Base-by-base conservation (phyloP, 2,329 filamentous ascomycete species). In the Arthrobotrys pseudoclavata region DNA sequence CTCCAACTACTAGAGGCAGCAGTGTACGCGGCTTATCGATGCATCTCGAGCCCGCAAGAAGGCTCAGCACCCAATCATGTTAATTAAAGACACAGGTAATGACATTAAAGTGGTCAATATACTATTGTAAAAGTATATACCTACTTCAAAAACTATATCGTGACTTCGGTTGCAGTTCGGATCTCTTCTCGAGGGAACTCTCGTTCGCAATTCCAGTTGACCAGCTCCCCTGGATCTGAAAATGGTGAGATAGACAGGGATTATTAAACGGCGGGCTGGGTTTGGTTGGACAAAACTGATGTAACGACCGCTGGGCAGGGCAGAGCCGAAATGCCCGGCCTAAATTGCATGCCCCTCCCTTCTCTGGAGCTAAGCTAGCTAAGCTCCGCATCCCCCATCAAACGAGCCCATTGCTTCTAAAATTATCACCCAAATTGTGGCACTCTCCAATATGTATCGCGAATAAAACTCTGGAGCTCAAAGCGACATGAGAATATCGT, bases 391-490 rank as follows among this genome's bases (percentile, higher is more conserved):
- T 34, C 31, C 72, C 47, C 72, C 48, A 40, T 40, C 29, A 62
- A 70, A 70, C 66, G 67, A 76, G 66, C 72, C 72, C 60, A 52
- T 61, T 76, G 66, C 64, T 76, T 62, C 72, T 76, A 76, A 70
- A 76, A 76, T 76, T 76, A 76, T 68, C 72, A 76, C 66, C 20
- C 52, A 15, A n/a, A 61, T 60, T 70, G 72, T 76, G 72, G 72
- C 72, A 76, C 72, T 76, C 66, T 62, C 40, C 40, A 57, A 60
- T 48, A 37, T 26, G 24, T 53, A 52, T 70, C 72, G 48, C 37
- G 40, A 62, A 61, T 26, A 37, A 50, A 50, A 40, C 20, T 60
- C 55, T 69, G 66, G 72, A 76, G 72, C 72, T 76, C 72, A 63
- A 76, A 70, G 66, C 63, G 66, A 68, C 72, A 76, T 70, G 72